Evolutionary conservation across 805 yeast genomes (phyloP).

Genomic region (Monosporozyma yasuniensis): DNA sequence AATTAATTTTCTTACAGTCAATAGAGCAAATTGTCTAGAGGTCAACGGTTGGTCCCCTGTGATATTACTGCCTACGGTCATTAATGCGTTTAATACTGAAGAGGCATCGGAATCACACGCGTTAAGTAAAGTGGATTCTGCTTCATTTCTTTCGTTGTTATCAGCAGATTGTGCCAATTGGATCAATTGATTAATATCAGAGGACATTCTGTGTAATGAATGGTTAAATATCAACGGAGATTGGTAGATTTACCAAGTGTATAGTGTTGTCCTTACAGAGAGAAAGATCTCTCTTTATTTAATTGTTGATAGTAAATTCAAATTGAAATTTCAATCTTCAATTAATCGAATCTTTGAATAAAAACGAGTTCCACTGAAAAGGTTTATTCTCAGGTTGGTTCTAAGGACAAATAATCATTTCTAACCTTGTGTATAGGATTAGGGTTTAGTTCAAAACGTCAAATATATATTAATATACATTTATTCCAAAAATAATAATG

Average conservation of each 20-base stretch:
- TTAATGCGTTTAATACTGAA: constrained; percentile 34
- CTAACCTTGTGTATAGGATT: background rate
- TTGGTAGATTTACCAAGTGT: no score
- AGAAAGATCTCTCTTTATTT: background rate
- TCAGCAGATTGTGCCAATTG: constrained; percentile 36
- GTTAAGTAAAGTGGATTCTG: constrained; percentile 43
- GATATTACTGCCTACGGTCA: constrained; percentile 33
- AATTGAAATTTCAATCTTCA: background rate
- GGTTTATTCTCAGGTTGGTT: background rate
- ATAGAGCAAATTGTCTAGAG: constrained; percentile 52
- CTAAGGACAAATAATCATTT: background rate
- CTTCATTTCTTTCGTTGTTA: constrained; percentile 40
- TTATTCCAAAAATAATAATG: constrained; percentile 8
- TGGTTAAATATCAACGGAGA: no score
- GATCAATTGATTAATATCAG: constrained; percentile 12
- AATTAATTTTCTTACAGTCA: constrained; percentile 59
- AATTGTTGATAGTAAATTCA: background rate
- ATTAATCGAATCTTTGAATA: background rate
- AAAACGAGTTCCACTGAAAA: background rate
- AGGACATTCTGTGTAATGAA: background rate
- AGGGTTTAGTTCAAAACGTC: background rate
- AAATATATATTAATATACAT: constrained; percentile 5
- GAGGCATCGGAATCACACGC: constrained; percentile 44
- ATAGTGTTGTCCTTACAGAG: no score
- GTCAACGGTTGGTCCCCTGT: constrained; percentile 22